A percentile compares a stretch with the other conserved stretches of the same genome.
phyloP scores from a whole-genome alignment of 2,329 filamentous ascomycete species.

The Sclerotinia trifoliorum region DNA sequence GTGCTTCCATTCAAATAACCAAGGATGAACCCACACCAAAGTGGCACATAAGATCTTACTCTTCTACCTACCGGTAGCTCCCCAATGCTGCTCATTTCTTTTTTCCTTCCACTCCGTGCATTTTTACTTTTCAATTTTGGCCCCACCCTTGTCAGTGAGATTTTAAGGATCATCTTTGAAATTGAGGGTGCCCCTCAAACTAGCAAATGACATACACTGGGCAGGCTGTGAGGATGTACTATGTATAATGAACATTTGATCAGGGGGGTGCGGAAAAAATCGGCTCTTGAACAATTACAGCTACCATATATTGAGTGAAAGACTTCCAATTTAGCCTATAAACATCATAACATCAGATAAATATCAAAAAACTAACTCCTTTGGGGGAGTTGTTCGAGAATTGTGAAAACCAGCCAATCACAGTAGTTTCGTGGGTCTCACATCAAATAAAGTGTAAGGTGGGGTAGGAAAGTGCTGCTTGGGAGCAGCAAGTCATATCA shows the following conservation, averaged over 20 bases:
- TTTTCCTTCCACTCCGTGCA: neutral
- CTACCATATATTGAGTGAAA: neutral
- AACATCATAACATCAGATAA: neutral
- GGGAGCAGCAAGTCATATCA: neutral
- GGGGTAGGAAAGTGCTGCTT: conserved; percentile 4
- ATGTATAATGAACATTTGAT: no score
- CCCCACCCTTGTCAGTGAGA: neutral
- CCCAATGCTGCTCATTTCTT: neutral
- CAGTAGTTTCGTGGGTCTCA: neutral
- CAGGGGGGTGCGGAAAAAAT: no score
- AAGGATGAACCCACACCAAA: neutral
- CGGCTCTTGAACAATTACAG: no score
- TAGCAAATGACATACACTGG: no score
- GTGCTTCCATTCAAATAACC: neutral
- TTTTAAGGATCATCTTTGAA: neutral
- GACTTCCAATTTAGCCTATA: neutral
- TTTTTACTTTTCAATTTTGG: neutral
- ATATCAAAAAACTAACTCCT: neutral
- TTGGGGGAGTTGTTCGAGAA: neutral
- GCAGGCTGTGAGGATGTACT: no score
- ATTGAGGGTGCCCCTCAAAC: no score
- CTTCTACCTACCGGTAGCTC: neutral
- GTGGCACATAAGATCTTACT: neutral
- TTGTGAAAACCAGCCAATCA: neutral
- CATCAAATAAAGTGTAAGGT: neutral